Percentiles rank a stretch among this genome's conserved stretches.
phyloP scores from a whole-genome alignment of 2,329 filamentous ascomycete genomes.

The Talaromyces sp. region DNA sequence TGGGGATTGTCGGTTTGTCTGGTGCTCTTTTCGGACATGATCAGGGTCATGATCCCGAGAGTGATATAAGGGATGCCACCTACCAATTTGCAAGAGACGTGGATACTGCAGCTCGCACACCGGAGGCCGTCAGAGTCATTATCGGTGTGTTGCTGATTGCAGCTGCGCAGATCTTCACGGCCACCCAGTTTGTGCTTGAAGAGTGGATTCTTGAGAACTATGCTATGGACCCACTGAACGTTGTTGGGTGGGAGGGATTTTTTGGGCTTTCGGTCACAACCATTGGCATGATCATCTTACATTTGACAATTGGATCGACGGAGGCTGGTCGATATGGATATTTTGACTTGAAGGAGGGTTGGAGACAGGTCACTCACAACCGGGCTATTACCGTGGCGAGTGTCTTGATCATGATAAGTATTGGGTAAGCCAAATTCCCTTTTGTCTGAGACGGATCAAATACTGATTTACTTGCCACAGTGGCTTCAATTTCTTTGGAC shows the following conservation, averaged over 20 bases:
- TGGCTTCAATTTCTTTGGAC: constrained; percentile 97
- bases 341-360: constrained; percentile 85
- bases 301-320: constrained; percentile 70
- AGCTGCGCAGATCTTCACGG: constrained; percentile 92
- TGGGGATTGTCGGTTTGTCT: constrained; percentile 82
- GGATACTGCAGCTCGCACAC: constrained; percentile 43
- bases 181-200: constrained; percentile 91
- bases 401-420: constrained; percentile 92
- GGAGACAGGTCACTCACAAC: constrained; percentile 71
- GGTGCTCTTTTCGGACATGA: constrained; percentile 73
- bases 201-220: constrained; percentile 84
- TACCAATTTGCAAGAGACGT: constrained; percentile 35
- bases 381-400: constrained; percentile 69
- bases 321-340: constrained; percentile 70
- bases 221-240: constrained; percentile 75
- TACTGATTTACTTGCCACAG: constrained; percentile 41
- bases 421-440: constrained; percentile 60
- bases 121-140: constrained; percentile 62
- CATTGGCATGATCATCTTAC: constrained; percentile 71
- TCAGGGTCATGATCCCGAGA: constrained; percentile 40
- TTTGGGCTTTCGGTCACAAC: constrained; percentile 83
- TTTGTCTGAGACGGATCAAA: neutral
- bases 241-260: constrained; percentile 93
- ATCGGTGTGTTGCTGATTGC: constrained; percentile 87
- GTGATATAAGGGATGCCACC: constrained; percentile 22